Conservation (phyloP, 2,329 filamentous ascomycete species). For the Orbilia ellipsospora region DNA sequence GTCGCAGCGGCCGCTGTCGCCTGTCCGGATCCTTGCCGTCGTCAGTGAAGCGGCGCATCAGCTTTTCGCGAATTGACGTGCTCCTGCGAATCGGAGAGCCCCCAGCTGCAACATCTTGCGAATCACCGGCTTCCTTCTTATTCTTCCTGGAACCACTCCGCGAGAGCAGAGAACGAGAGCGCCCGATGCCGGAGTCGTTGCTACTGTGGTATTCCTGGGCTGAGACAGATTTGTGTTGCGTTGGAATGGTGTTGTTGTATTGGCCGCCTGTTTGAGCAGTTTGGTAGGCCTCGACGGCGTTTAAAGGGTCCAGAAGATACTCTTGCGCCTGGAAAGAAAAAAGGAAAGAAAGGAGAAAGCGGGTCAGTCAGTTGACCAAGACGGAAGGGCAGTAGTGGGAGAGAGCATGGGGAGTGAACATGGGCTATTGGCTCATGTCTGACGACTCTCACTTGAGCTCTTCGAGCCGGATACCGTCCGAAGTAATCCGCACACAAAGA, state of each 20-base stretch:
- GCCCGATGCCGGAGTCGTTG: background rate
- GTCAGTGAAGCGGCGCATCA: conserved; percentile 54
- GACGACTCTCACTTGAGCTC: conserved; percentile 28
- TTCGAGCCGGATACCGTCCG: conserved; percentile 46
- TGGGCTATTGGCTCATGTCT: background rate
- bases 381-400: background rate
- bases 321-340: conserved; percentile 39
- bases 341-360: conserved; percentile 29
- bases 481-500: conserved; percentile 33
- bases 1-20: conserved; percentile 40
- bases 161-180: conserved; percentile 39
- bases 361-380: conserved; percentile 40
- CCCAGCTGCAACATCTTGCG: conserved; percentile 14
- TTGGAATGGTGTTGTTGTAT: conserved; percentile 51
- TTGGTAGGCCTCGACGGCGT: conserved; percentile 54
- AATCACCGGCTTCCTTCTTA: conserved; percentile 3
- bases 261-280: conserved; percentile 54
- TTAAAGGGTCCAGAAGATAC: conserved; percentile 54
- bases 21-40: conserved; percentile 45
- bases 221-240: conserved; percentile 52
- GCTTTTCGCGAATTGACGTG: conserved; percentile 46
- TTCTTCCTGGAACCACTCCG: conserved; percentile 36
- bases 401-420: background rate
- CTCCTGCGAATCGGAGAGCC: conserved; percentile 20
- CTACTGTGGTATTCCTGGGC: conserved; percentile 22